A percentile compares a stretch with the other conserved stretches of the same genome.
Conservation (phyloP, 2,329 filamentous ascomycete species). For the Mariannaea elegans region DNA sequence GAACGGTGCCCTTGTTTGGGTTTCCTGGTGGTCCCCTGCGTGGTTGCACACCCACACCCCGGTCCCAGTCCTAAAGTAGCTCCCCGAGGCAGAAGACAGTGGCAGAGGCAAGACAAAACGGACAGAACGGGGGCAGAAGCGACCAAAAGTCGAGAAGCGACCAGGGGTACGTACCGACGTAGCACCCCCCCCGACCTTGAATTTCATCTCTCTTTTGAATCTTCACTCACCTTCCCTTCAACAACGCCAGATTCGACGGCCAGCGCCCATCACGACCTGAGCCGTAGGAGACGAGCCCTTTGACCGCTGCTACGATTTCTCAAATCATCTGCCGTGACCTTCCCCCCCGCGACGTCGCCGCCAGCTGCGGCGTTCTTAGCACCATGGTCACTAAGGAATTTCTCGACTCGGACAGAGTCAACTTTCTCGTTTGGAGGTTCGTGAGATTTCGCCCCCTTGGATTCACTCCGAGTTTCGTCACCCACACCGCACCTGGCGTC, state of each 20-base stretch:
- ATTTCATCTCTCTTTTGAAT: conserved; percentile 47
- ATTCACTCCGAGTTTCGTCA: conserved; percentile 25
- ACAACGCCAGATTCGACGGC: conserved; percentile 30
- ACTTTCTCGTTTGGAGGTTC: conserved; percentile 77
- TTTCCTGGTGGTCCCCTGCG: conserved; percentile 9
- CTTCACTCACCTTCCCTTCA: conserved; percentile 43
- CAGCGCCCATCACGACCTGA: conserved; percentile 29
- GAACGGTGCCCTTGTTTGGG: background rate
- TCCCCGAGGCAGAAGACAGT: conserved; percentile 23
- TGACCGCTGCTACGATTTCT: conserved; percentile 19
- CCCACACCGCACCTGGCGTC: conserved; percentile 13
- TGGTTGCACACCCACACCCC: conserved; percentile 29
- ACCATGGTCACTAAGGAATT: conserved; percentile 66
- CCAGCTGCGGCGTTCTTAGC: conserved; percentile 44
- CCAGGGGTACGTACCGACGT: conserved; percentile 41
- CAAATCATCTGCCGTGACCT: conserved; percentile 22
- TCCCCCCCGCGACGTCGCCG: conserved; percentile 42
- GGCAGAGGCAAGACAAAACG: conserved; percentile 33
- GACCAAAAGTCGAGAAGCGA: conserved; percentile 22
- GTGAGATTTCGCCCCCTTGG: conserved; percentile 47
- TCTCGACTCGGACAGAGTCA: conserved; percentile 73
- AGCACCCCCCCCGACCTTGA: conserved; percentile 44
- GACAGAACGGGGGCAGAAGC: conserved; percentile 34
- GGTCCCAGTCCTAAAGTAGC: conserved; percentile 32
- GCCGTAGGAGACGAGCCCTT: conserved; percentile 30